Percentiles rank a stretch among this genome's conserved stretches.
Evolutionary conservation across 2,329 filamentous ascomycete genomes (phyloP).

Genomic region (Lasiodiplodia sp.): DNA sequence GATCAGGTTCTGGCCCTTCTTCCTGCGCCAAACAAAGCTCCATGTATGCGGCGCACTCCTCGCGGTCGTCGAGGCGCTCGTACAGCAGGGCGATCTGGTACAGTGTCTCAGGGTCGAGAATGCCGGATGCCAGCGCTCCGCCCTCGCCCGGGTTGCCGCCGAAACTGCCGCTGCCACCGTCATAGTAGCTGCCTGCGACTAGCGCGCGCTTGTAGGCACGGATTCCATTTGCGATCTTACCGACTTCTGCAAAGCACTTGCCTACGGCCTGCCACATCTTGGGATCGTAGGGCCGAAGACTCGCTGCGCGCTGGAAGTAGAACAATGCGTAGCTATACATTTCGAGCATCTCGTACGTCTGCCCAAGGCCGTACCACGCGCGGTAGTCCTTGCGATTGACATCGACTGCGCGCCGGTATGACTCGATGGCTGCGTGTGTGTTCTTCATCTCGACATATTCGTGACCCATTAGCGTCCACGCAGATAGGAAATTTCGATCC

Average conservation of each 20-base stretch:
- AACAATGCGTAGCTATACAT: conserved; percentile 98
- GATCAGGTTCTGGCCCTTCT: conserved; percentile 65
- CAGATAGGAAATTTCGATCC: conserved; percentile 88
- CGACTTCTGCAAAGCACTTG: conserved; percentile 89
- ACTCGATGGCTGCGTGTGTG: conserved; percentile 96
- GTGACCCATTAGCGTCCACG: conserved; percentile 98
- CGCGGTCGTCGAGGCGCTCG: conserved; percentile 77
- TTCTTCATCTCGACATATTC: conserved; percentile 99
- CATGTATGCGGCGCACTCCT: conserved; percentile 92
- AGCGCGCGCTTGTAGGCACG: conserved; percentile 93
- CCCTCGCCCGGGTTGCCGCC: conserved; percentile 56
- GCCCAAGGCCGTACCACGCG: conserved; percentile 96
- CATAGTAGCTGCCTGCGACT: conserved; percentile 86
- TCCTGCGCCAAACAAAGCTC: conserved; percentile 94
- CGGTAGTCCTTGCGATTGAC: conserved; percentile 96
- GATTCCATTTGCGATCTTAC: conserved; percentile 85
- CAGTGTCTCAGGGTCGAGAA: conserved; percentile 89
- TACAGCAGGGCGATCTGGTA: conserved; percentile 91
- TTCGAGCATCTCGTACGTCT: conserved; percentile 96
- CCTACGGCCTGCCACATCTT: conserved; percentile 99
- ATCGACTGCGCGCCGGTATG: conserved; percentile 92
- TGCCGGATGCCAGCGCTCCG: conserved; percentile 50
- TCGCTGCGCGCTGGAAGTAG: conserved; percentile 96
- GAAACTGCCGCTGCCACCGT: conserved; percentile 65
- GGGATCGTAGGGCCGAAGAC: conserved; percentile 91